Base-by-base conservation (phyloP, 495 filamentous ascomycete genomes). In the Penicillium canariense region DNA sequence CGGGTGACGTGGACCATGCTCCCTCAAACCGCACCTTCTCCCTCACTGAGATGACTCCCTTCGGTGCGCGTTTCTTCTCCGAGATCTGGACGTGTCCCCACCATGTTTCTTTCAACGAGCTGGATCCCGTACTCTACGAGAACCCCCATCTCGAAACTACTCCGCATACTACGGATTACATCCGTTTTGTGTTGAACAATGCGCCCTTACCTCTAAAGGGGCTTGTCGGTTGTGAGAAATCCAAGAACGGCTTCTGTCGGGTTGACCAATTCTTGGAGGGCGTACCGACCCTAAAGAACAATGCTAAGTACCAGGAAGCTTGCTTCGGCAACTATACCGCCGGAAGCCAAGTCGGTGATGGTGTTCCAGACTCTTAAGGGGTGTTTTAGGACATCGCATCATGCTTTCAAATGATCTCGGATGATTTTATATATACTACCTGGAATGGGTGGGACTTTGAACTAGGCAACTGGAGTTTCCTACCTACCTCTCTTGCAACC, bases 51-150 rank as follows among this genome's bases (percentile, higher is more conserved):
- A 63, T 89, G 22, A 78, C 80, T 25, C 84, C 84, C 4, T 89
- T 87, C 59, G 84, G 75, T 11, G 83, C 81, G 0, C 71, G 84
- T 4, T 66, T 89, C 2, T 79, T 86, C 58, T 84, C 86, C 12
- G 85, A 88, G 60, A 68, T 88, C 49, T 72, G 67, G 67, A 67
- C 55, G 11, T 70, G 67, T 47, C 69, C 69, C 11, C 11, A 50
- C 7, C 32, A 59, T 17, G 15, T 34, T 3, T 49, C 50, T 0
- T 55, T 68, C 22, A 28, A 50, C 0, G 10, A 54, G 3, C 32
- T 72, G 31, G 61, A 62, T 25, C 60, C 55, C 0, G 54, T 64
- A 4, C 45, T 67, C 9, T 72, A 72, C 32, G 42, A n/a, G 10
- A 72, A 72, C 52, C 69, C 67, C 10, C 35, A 34, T 28, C 17